Conservation (phyloP, 305 asterid species). For the Petunia hybrid region DNA sequence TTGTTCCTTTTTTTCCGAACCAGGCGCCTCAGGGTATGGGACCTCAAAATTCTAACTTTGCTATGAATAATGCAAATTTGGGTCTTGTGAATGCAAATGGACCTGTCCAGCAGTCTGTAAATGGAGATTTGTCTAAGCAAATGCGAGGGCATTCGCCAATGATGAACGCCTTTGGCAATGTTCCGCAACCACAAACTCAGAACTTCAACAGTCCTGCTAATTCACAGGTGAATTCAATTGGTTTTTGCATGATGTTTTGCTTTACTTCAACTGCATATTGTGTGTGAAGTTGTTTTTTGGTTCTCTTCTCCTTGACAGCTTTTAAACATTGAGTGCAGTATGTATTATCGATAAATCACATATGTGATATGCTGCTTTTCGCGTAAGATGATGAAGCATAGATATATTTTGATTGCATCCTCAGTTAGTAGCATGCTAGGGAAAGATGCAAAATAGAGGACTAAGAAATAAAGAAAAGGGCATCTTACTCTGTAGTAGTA, state of each 20-base stretch:
- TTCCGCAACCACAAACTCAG: slow-evolving; percentile 46
- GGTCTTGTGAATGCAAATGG: slow-evolving; percentile 49
- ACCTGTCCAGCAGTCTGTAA: slow-evolving; percentile 44
- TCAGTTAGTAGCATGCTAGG: neutral
- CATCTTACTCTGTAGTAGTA: neutral
- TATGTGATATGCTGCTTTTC: neutral
- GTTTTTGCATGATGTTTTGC: slow-evolving; percentile 25
- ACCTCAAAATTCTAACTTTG: slow-evolving; percentile 51
- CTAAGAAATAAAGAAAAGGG: neutral
- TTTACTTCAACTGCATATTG: neutral
- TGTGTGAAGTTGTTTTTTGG: neutral
- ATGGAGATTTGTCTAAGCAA: slow-evolving; percentile 47
- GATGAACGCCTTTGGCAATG: slow-evolving; percentile 40
- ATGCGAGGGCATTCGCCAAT: slow-evolving; percentile 37
- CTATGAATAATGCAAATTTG: slow-evolving; percentile 47
- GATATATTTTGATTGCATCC: neutral
- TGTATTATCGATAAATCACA: neutral
- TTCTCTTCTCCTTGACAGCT: neutral
- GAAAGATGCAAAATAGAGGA: neutral
- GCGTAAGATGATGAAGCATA: neutral
- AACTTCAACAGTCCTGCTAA: slow-evolving; percentile 42
- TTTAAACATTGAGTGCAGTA: slow-evolving; percentile 13
- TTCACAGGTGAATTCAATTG: slow-evolving; percentile 54
- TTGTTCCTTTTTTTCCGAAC: slow-evolving; percentile 24
- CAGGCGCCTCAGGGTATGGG: slow-evolving; percentile 34